Evolutionary conservation across 805 yeast genomes (phyloP).

Genomic region (Metschnikowia aberdeeniae): DNA sequence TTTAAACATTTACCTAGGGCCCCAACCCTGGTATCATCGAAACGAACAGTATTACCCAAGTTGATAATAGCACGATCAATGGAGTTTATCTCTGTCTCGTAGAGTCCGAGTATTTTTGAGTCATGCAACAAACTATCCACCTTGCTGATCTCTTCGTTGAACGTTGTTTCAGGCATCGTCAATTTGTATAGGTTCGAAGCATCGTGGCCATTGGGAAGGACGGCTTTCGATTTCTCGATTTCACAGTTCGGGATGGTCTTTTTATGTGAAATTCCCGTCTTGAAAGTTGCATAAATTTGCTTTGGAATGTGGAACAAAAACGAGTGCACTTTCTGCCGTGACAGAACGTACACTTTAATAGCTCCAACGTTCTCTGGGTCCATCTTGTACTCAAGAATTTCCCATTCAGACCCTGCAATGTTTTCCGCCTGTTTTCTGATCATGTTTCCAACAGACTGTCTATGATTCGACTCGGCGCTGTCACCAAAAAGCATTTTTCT

Average conservation of each 20-base stretch:
- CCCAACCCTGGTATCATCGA: constrained; percentile 72
- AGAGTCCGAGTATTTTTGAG: constrained; percentile 60
- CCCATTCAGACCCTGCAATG: constrained; percentile 80
- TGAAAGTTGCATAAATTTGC: constrained; percentile 64
- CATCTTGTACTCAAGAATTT: constrained; percentile 64
- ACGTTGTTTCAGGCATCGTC: constrained; percentile 64
- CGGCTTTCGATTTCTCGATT: constrained; percentile 54
- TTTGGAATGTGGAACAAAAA: constrained; percentile 73
- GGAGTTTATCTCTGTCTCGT: constrained; percentile 67
- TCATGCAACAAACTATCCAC: constrained; percentile 63
- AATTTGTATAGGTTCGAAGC: constrained; percentile 54
- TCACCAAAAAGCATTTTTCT: constrained; percentile 78
- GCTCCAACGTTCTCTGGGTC: constrained; percentile 64
- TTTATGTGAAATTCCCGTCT: constrained; percentile 42
- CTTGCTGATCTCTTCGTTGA: constrained; percentile 49
- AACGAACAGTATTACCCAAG: constrained; percentile 68
- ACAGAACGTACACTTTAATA: constrained; percentile 63
- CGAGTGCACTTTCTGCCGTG: constrained; percentile 69
- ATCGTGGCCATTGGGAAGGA: constrained; percentile 67
- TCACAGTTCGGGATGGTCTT: constrained; percentile 45
- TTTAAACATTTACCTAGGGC: constrained; percentile 82
- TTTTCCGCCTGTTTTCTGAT: constrained; percentile 75
- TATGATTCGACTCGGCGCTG: constrained; percentile 45
- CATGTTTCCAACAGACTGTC: constrained; percentile 63
- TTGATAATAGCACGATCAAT: constrained; percentile 74